Evolutionary conservation across 148 eudicot species (phyloP), one percentile per base, ranked within the genome.

Genomic region (Rhododendron henanense): DNA sequence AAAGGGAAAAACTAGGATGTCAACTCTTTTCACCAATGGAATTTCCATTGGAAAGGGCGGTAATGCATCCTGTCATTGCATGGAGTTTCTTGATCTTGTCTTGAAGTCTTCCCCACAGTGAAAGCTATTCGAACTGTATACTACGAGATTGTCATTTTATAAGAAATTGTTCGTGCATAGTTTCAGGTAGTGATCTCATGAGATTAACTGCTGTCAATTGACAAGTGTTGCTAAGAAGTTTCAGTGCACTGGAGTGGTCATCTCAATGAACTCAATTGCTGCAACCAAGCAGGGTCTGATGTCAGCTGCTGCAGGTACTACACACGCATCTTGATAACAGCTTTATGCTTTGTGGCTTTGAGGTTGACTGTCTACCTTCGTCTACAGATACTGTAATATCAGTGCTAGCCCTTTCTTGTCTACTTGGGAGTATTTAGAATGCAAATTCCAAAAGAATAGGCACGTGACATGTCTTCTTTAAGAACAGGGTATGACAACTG

Each of bases 161-260:
- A 6, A 74, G 39, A 74, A 31, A 74, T 33, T 74, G 37, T 31
- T 14, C 44, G 33, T 73, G 77, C 77, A 73, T 14, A 5, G 78
- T 74, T 74, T 74, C 41, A 74, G 78, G 78, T 74, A 74, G 21
- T 74, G 78, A 74, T 74, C 78, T 74, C 78, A 74, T 35, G 78
- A 74, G 21, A 3, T 14, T 14, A 74, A 73, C 44, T 15, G 44
- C 78, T 55, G 19, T 74, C 41, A 35, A 74, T 31, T 74, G 78
- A 15, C 78, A 13, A 51, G 19, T 3, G 78, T 35, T 74, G 78
- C 45, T 74, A 15, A 6, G 55, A 33, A 37, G 44, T 35, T 16
- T 74, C 75, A n/a, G 18, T 74, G 44, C 78, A 74, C 44, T 13
- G 11, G 39, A 28, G 75, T 4, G 77, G 41, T 73, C 19, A 73